Evolutionary conservation across 1,284 basidiomycete species (phyloP), one percentile per base, ranked within the genome.

Genomic region (Hymenochaete sp.): DNA sequence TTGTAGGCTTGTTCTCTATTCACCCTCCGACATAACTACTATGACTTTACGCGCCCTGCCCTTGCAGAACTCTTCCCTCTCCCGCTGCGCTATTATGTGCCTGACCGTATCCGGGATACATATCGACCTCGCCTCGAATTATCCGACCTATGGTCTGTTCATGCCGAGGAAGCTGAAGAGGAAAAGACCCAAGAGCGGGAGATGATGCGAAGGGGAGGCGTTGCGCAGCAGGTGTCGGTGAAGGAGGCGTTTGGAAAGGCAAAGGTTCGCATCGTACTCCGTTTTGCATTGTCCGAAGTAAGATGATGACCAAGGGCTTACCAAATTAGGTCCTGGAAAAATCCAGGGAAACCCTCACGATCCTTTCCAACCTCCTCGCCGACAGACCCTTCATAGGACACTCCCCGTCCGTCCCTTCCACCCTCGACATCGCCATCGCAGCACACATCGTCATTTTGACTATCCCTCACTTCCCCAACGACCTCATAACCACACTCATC

Each of bases 41-140:
- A 57, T 52, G 63, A 64, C 8, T 54, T 82, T 41, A 81, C 72
- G 2, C 69, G 70, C 39, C 71, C 71, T 2, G 61, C 68, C 0
- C 62, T 87, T 24, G 73, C 70, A 1, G 68, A 71, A 10, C 61
- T 77, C 52, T 73, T 84, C 45, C 70, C 77, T 11, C 48, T 81
- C 2, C 85, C 83, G 1, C 80, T 82, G 52, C 70, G 75, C 4
- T 87, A 85, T 57, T 89, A 81, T 55, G 71, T 85, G 2, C 79
- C 84, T 0, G 57, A 60, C 5, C 72, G 83, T 13, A 70, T 88
- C 36, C 72, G 82, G 22, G 65, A 71, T 22, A 59, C 67, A 7
- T 72, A 79, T 52, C 67, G 62, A 49, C 65, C 71, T 3, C 71
- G 82, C 7, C 63, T 89, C 18, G 73, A 82, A 56, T 69, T 70